Base-by-base conservation (phyloP, 768 basidiomycete species). In the Pilatotrama ljubarskyi region DNA sequence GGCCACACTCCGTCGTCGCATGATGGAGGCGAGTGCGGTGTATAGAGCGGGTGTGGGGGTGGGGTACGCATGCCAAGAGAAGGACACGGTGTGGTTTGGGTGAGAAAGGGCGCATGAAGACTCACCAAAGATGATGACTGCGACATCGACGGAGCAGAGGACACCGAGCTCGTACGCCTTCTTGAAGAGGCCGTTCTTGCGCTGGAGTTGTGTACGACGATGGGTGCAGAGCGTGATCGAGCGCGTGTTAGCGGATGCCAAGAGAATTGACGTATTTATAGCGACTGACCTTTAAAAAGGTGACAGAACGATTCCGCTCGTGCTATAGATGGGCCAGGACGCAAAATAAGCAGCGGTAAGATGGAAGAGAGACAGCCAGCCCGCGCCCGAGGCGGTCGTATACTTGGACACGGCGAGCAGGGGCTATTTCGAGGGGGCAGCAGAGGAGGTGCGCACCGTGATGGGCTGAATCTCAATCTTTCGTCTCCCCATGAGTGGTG, bases 111-210 rank as follows among this genome's bases (percentile, higher is more conserved):
- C 52, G 32, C 2, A 75, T 74, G 20, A 50, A 9, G 69, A 57
- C 80, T 55, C 48, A 85, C 87, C 91, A 63, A 93, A 92, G 72
- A 93, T 90, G 72, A 93, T 89, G 71, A 93, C 90, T 5, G 90
- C 89, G 41, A 93, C 90, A 67, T 93, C 91, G 66, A 93, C 91
- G 14, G 89, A 91, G 72, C 91, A 93, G 41, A 93, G 83, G 3
- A 93, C 91, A n/a, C 90, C 91, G 62, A 93, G 87, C 75, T 93
- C 91, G 69, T 92, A 92, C 0, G 91, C 91, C 70, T 93, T 93
- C 75, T 93, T 92, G 86, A 93, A 93, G 63, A 93, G 85, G 5
- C 91, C 91, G 60, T 91, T 91, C 79, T 93, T 92, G 67, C 91
- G 84, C 91, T 93, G 76, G 44, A 65, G 53, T 51, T 55, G 66